A percentile compares a stretch with the other conserved stretches of the same genome.
Conservation (phyloP, 2,329 filamentous ascomycete genomes). For the Stenocarpella maydis region DNA sequence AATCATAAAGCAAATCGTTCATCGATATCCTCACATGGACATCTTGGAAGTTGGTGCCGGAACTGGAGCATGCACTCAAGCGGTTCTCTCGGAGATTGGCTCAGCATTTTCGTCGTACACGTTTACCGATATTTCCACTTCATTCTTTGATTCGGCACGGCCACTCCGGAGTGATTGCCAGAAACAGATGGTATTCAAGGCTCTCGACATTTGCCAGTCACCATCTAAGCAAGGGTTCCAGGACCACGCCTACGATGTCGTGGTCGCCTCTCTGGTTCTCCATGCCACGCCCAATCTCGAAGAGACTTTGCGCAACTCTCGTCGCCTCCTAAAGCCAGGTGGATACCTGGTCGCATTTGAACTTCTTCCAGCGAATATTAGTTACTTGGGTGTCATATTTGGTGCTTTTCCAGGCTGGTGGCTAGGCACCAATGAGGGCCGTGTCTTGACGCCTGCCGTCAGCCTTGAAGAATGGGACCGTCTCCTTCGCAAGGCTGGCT, state of each 20-base stretch:
- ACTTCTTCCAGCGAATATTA: neutral
- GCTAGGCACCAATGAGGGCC: neutral
- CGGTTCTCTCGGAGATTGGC: neutral
- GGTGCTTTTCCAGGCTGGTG: neutral
- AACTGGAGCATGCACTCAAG: neutral
- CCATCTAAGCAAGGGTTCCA: constrained; percentile 43
- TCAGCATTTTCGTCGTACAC: neutral
- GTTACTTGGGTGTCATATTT: neutral
- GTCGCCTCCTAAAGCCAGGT: constrained; percentile 44
- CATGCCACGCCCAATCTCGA: constrained; percentile 40
- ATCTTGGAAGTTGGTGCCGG: neutral
- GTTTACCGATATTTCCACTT: neutral
- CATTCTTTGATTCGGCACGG: constrained; percentile 46
- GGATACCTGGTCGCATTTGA: constrained; percentile 8
- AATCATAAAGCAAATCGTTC: neutral
- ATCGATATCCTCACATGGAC: neutral
- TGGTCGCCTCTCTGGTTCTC: constrained; percentile 45
- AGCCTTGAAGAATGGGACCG: neutral
- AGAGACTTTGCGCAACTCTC: constrained; percentile 39
- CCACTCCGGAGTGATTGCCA: neutral
- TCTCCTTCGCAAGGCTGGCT: constrained; percentile 37
- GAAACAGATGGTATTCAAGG: neutral
- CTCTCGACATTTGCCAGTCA: constrained; percentile 42
- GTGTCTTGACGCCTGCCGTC: neutral
- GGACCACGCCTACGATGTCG: constrained; percentile 41